Evolutionary conservation across 2,329 filamentous ascomycete species (phyloP).

Genomic region (Aulographum hederae): DNA sequence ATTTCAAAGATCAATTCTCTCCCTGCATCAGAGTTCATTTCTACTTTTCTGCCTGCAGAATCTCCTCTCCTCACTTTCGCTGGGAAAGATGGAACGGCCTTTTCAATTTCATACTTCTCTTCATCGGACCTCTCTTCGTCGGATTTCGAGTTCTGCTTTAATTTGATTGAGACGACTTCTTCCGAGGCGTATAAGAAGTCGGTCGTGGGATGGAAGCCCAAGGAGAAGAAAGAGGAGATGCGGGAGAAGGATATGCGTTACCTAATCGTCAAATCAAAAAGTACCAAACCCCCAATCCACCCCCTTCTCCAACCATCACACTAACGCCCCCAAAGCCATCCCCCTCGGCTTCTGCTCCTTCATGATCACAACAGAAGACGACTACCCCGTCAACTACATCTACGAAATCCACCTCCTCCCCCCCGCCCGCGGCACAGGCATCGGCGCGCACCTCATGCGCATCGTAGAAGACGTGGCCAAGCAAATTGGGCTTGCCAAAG

Average conservation of each 20-base stretch:
- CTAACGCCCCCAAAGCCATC: neutral
- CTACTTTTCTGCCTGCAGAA: neutral
- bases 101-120: neutral
- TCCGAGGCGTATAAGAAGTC: slow-evolving; percentile 44
- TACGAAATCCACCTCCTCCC: slow-evolving; percentile 57
- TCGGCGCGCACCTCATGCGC: slow-evolving; percentile 42
- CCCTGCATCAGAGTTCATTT: neutral
- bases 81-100: neutral
- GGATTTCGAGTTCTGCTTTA: slow-evolving; percentile 31
- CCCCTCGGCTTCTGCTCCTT: slow-evolving; percentile 35
- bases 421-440: slow-evolving; percentile 39
- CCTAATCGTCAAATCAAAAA: slow-evolving; percentile 33
- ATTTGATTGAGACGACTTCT: slow-evolving; percentile 45
- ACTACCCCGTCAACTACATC: slow-evolving; percentile 51
- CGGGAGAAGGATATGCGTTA: slow-evolving; percentile 47
- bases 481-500: slow-evolving; percentile 39
- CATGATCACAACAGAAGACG: slow-evolving; percentile 50
- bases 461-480: slow-evolving; percentile 34
- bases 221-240: slow-evolving; percentile 50
- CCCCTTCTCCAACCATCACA: no score
- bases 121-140: slow-evolving; percentile 12
- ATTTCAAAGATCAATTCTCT: neutral
- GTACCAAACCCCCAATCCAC: no score
- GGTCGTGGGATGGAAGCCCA: slow-evolving; percentile 42
- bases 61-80: neutral